phyloP scores from a whole-genome alignment of 2,329 filamentous ascomycete species.

The Paraphoma chrysanthemicola region DNA sequence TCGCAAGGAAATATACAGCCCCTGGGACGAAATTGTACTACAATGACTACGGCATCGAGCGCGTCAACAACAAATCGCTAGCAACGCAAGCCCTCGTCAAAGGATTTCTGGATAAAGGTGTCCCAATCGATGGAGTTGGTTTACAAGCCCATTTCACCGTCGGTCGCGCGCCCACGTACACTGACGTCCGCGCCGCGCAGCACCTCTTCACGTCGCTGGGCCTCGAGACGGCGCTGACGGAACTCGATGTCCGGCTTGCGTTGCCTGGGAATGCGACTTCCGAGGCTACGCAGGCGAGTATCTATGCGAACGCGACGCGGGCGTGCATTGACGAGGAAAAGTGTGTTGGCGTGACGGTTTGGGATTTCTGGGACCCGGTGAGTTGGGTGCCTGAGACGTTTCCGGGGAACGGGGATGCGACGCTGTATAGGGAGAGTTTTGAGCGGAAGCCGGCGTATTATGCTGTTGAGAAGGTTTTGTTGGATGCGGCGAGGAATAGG shows the following conservation, averaged over 20 bases:
- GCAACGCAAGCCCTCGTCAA: conserved; percentile 42
- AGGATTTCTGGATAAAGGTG: conserved; percentile 44
- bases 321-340: conserved; percentile 45
- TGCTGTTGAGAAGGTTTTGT: conserved; percentile 37
- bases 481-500: conserved; percentile 8
- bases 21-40: conserved; percentile 66
- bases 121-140: conserved; percentile 67
- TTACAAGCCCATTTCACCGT: conserved; percentile 68
- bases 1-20: conserved; percentile 61
- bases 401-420: conserved; percentile 45
- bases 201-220: conserved; percentile 58
- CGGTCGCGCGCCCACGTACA: conserved; percentile 57
- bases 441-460: conserved; percentile 46
- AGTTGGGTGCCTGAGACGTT: conserved; percentile 49
- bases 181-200: conserved; percentile 56
- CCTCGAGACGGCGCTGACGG: conserved; percentile 67
- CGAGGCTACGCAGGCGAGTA: conserved; percentile 55
- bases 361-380: conserved; percentile 52
- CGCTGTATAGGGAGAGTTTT: conserved; percentile 36
- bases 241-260: conserved; percentile 63
- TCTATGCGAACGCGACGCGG: conserved; percentile 51
- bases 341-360: conserved; percentile 51
- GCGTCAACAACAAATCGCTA: conserved; percentile 55
- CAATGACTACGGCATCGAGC: conserved; percentile 71
- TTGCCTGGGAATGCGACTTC: conserved; percentile 55